Evolutionary conservation across 1,139 yeast genomes (phyloP).

Genomic region (Debaryomyces sp.): DNA sequence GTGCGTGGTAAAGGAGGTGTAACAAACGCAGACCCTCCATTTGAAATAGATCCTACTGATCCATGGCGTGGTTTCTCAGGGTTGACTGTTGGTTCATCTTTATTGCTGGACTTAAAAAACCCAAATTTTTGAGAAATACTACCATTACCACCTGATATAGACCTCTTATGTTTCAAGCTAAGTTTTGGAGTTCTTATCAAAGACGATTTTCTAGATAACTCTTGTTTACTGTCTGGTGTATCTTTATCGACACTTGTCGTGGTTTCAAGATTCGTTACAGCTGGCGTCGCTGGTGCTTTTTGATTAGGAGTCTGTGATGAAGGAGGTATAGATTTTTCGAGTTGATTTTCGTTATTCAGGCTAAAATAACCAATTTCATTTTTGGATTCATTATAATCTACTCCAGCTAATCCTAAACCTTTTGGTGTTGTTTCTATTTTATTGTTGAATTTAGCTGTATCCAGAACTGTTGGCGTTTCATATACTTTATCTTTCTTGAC

Average conservation of each 20-base stretch:
- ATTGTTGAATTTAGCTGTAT: conserved; percentile 10
- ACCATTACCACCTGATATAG: conserved; percentile 42
- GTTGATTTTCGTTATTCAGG: neutral
- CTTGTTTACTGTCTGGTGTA: conserved; percentile 8
- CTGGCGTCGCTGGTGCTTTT: conserved; percentile 25
- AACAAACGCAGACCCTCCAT: conserved; percentile 37
- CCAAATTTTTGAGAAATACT: conserved; percentile 32
- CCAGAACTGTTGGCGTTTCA: conserved; percentile 16
- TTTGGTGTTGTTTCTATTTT: conserved; percentile 25
- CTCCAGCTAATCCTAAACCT: conserved; percentile 47
- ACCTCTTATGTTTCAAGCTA: conserved; percentile 44
- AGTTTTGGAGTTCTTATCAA: conserved; percentile 35
- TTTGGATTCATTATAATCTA: conserved; percentile 24
- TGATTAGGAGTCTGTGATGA: conserved; percentile 2
- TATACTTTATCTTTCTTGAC: conserved; percentile 11
- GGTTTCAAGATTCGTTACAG: conserved; percentile 41
- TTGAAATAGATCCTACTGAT: conserved; percentile 43
- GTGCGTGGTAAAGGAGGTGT: conserved; percentile 48
- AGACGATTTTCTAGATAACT: conserved; percentile 30
- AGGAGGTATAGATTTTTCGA: neutral
- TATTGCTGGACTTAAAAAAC: conserved; percentile 31
- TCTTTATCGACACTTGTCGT: conserved; percentile 1
- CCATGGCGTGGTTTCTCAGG: conserved; percentile 43
- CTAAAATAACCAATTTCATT: conserved; percentile 1
- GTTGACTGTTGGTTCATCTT: conserved; percentile 17